Conservation (phyloP, 2,329 filamentous ascomycete genomes). For the Trichoderma atroviride region DNA sequence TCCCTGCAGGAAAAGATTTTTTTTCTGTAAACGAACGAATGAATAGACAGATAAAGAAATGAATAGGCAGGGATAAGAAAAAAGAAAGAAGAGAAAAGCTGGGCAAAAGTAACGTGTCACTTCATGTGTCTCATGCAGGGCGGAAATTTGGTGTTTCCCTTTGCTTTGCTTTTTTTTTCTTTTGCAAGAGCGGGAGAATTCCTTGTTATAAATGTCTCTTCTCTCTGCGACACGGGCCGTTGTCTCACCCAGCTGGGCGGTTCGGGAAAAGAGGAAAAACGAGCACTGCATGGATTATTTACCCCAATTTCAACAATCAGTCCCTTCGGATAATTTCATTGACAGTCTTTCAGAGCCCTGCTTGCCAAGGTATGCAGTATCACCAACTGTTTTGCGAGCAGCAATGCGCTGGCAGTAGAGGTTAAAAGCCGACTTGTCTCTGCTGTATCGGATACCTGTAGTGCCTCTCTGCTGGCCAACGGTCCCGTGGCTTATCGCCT, state of each 20-base stretch:
- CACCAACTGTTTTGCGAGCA: neutral
- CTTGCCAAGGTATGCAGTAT: neutral
- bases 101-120: neutral
- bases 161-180: neutral
- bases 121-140: conserved; percentile 10
- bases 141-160: neutral
- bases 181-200: neutral
- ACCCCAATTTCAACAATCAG: neutral
- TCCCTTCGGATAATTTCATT: conserved; percentile 3
- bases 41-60: neutral
- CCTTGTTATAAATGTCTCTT: neutral
- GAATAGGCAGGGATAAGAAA: neutral
- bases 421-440: neutral
- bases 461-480: neutral
- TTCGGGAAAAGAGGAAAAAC: conserved; percentile 3
- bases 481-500: neutral
- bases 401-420: neutral
- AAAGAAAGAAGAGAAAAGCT: neutral
- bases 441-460: neutral
- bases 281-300: neutral
- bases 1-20: neutral
- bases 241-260: conserved; percentile 20
- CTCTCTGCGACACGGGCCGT: neutral
- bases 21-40: neutral
- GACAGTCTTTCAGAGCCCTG: neutral